Evolutionary conservation across 106 monocot species (phyloP).

Genomic region (Phalaenopsis aphrodite): DNA sequence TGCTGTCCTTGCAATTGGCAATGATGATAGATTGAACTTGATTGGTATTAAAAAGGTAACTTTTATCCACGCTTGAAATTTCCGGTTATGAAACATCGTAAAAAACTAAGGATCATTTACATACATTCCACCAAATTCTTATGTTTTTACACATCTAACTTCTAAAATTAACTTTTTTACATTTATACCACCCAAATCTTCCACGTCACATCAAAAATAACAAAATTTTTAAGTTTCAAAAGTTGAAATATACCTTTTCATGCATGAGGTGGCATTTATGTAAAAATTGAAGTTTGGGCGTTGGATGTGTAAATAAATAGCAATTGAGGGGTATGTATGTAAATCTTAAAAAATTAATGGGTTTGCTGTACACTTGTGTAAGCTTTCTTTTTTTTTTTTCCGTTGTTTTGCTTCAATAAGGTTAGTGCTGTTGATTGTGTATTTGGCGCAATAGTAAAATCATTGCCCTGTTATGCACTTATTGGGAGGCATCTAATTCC

Average conservation of each 20-base stretch:
- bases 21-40: slow-evolving; percentile 87
- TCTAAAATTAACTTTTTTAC: too few relatives aligned
- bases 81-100: neutral
- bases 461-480: neutral
- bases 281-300: too few relatives aligned
- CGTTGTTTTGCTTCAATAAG: neutral
- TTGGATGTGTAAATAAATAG: too few relatives aligned
- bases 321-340: too few relatives aligned
- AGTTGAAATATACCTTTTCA: too few relatives aligned
- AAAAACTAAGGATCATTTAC: neutral
- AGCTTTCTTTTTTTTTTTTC: neutral
- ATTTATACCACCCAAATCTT: too few relatives aligned
- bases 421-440: neutral
- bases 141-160: too few relatives aligned
- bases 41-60: slow-evolving; percentile 91
- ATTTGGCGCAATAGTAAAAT: neutral
- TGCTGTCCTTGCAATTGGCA: slow-evolving; percentile 87
- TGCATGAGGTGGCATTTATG: too few relatives aligned
- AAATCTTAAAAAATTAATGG: too few relatives aligned
- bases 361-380: neutral
- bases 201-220: too few relatives aligned
- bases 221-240: too few relatives aligned
- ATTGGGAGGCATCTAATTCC: neutral
- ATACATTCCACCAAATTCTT: too few relatives aligned
- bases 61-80: neutral